Conservation (phyloP, 2,329 filamentous ascomycete species). For the Xylaria arbuscula region DNA sequence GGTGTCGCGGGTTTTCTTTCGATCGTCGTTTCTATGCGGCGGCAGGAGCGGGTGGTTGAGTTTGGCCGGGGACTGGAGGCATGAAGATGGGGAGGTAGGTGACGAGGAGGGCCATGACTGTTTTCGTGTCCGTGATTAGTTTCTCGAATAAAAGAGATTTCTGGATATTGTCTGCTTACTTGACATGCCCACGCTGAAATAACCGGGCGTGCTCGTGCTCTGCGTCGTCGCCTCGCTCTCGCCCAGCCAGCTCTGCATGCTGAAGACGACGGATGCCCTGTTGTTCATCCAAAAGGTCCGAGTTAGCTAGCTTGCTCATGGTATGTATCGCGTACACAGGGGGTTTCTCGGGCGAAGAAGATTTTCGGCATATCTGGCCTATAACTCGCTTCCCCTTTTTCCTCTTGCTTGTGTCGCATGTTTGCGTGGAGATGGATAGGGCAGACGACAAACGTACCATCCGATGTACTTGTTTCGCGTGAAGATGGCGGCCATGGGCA, state of each 20-base stretch:
- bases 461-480: conserved; percentile 85
- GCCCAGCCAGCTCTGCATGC: conserved; percentile 80
- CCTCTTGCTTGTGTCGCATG: neutral
- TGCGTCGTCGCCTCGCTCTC: conserved; percentile 76
- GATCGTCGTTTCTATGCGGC: conserved; percentile 46
- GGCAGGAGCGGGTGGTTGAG: conserved; percentile 46
- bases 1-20: neutral
- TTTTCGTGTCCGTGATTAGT: conserved; percentile 8
- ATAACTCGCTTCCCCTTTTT: neutral
- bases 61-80: conserved; percentile 53
- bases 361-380: too few species aligned
- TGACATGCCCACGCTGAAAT: conserved; percentile 82
- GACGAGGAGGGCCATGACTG: conserved; percentile 70
- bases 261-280: conserved; percentile 76
- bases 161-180: conserved; percentile 55
- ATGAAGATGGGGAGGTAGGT: conserved; percentile 65
- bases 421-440: neutral
- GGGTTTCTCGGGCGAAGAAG: neutral
- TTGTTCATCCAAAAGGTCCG: neutral
- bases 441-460: conserved; percentile 52
- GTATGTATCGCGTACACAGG: neutral
- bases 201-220: conserved; percentile 73
- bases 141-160: neutral
- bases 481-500: conserved; percentile 97
- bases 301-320: conserved; percentile 18